Evolutionary conservation across 2,329 filamentous ascomycete genomes (phyloP).

Genomic region (Shiraia sp.): DNA sequence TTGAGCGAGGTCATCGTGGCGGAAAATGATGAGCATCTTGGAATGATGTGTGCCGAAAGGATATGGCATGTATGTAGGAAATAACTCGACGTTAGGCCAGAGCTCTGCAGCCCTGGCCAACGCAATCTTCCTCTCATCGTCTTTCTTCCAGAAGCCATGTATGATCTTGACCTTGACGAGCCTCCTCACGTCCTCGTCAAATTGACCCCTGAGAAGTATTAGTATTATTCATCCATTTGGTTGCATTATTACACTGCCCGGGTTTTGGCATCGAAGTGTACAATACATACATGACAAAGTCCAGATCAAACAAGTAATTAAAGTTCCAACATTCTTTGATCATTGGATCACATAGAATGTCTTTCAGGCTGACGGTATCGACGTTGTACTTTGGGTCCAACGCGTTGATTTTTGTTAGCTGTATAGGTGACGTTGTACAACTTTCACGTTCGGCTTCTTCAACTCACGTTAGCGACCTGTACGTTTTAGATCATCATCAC

Average conservation of each 20-base stretch:
- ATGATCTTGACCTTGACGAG: constrained; percentile 62
- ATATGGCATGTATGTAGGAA: constrained; percentile 78
- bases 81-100: constrained; percentile 70
- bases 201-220: constrained; percentile 45
- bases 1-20: constrained; percentile 76
- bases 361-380: constrained; percentile 66
- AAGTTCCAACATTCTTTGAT: constrained; percentile 75
- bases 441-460: not conserved
- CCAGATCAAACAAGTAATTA: constrained; percentile 67
- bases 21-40: constrained; percentile 83
- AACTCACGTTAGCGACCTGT: too few relatives aligned
- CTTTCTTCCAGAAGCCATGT: constrained; percentile 69
- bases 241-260: not conserved
- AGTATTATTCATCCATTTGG: too few relatives aligned
- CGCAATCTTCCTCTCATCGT: constrained; percentile 61
- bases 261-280: too few relatives aligned
- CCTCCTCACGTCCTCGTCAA: constrained; percentile 60
- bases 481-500: too few relatives aligned
- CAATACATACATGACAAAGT: constrained; percentile 59
- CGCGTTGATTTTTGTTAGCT: constrained; percentile 70
- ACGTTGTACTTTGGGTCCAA: constrained; percentile 64
- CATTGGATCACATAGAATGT: constrained; percentile 73
- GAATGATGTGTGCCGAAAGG: constrained; percentile 84
- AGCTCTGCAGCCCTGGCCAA: constrained; percentile 62
- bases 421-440: constrained; percentile 65